phyloP scores from a whole-genome alignment of 306 rosid species.

The Pterocarpus macrocarpus region DNA sequence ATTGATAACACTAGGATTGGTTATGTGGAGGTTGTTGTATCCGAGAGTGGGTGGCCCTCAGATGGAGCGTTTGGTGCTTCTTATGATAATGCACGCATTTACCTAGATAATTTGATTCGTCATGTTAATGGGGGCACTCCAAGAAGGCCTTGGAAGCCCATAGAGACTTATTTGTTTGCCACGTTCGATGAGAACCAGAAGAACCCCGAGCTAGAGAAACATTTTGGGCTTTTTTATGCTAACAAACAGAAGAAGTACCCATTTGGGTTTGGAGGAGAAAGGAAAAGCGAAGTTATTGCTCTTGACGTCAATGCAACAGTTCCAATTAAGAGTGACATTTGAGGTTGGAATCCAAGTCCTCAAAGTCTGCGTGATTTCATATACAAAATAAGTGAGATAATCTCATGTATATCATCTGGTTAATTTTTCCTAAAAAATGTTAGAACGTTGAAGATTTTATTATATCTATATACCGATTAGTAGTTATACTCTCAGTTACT shows the following conservation, averaged over 20 bases:
- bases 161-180: slow-evolving; percentile 53
- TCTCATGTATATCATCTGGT: background rate
- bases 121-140: slow-evolving; percentile 72
- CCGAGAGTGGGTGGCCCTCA: slow-evolving; percentile 82
- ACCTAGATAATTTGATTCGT: slow-evolving; percentile 59
- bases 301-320: slow-evolving; percentile 39
- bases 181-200: slow-evolving; percentile 60
- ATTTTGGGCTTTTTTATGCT: slow-evolving; percentile 53
- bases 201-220: slow-evolving; percentile 50
- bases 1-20: slow-evolving; percentile 64
- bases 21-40: slow-evolving; percentile 64
- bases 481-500: too few relatives aligned
- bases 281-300: background rate
- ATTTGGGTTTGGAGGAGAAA: slow-evolving; percentile 51
- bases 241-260: slow-evolving; percentile 57
- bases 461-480: too few relatives aligned
- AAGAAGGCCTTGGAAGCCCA: slow-evolving; percentile 55
- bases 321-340: slow-evolving; percentile 55
- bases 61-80: slow-evolving; percentile 61
- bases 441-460: too few relatives aligned
- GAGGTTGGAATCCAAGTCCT: background rate
- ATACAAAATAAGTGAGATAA: slow-evolving; percentile 20
- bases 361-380: slow-evolving; percentile 3
- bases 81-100: slow-evolving; percentile 58
- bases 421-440: background rate